Conservation (phyloP, 164 flowering plant species). For the Liriodendron chinense region DNA sequence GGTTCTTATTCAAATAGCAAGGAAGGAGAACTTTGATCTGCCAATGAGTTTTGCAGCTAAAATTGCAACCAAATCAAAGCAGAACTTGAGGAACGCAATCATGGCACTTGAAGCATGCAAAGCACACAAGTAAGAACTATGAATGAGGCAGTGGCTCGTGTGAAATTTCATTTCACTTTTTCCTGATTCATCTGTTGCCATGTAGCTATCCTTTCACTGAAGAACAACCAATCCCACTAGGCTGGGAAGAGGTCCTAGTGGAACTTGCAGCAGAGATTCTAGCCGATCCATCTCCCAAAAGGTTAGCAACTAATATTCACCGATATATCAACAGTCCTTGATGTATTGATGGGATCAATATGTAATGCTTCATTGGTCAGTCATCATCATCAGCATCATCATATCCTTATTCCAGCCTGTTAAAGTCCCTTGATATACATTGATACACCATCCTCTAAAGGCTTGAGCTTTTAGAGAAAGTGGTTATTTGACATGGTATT, state of each 20-base stretch:
- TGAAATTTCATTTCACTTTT: neutral
- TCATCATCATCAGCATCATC: neutral
- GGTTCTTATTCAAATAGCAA: constrained; percentile 60
- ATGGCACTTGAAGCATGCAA: constrained; percentile 89
- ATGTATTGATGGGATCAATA: neutral
- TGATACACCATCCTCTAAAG: no score
- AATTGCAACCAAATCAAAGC: constrained; percentile 67
- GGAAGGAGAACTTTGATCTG: constrained; percentile 59
- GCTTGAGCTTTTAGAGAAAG: no score
- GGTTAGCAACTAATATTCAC: constrained; percentile 25
- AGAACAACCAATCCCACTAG: constrained; percentile 71
- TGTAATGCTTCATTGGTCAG: neutral
- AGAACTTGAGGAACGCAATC: constrained; percentile 63
- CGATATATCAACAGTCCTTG: no score
- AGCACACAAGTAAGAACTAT: constrained; percentile 54
- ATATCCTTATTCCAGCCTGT: neutral
- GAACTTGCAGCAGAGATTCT: constrained; percentile 65
- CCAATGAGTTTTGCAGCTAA: constrained; percentile 61
- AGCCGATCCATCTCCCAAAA: constrained; percentile 52
- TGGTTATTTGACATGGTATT: no score
- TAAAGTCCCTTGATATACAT: no score
- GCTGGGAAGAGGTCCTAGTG: constrained; percentile 66
- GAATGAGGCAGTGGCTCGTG: neutral
- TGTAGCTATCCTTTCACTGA: constrained; percentile 70
- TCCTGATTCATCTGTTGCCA: constrained; percentile 7